A percentile compares a stretch with the other conserved stretches of the same genome.
Conservation (phyloP, 2,329 filamentous ascomycete species). For the Epichloe scottii region DNA sequence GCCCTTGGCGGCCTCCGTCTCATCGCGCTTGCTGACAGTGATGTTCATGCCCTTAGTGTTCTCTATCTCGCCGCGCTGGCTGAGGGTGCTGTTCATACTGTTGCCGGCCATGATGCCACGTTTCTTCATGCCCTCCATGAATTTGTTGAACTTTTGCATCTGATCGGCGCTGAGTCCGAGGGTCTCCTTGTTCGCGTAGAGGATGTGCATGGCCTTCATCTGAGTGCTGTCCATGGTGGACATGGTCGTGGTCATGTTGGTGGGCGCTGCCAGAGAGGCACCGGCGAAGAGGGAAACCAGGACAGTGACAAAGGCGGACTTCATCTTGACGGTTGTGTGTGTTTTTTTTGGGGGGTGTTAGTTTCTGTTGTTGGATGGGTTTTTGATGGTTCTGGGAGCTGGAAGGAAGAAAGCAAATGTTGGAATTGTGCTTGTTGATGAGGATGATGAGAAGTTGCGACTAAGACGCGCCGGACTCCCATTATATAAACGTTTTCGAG, state of each 20-base stretch:
- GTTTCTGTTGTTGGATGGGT: too few species aligned
- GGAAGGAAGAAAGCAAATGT: too few species aligned
- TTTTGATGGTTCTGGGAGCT: too few species aligned
- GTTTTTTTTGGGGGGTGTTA: too few species aligned
- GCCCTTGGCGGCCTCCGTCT: too few species aligned
- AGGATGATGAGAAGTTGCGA: neutral
- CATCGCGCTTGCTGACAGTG: too few species aligned
- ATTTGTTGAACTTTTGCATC: slow-evolving; percentile 3
- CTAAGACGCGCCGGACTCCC: neutral
- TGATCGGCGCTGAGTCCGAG: slow-evolving; percentile 2
- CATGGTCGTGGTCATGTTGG: neutral
- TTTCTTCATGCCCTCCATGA: slow-evolving; percentile 3
- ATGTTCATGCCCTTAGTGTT: too few species aligned
- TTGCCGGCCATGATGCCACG: neutral
- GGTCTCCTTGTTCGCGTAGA: slow-evolving; percentile 1
- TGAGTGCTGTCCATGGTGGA: neutral
- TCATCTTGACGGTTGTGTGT: slow-evolving; percentile 5
- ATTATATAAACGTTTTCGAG: neutral
- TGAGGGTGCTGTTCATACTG: rapidly evolving
- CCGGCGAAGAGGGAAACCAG: slow-evolving; percentile 3
- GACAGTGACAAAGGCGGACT: slow-evolving; percentile 1
- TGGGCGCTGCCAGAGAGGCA: slow-evolving; percentile 2
- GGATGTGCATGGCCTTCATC: slow-evolving; percentile 3
- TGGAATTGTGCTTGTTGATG: neutral
- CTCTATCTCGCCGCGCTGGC: too few species aligned